These are phyloP conservation scores for Millerago galiae DNA, from an alignment of 805 yeast species.

Conservation along the genomic window DNA sequence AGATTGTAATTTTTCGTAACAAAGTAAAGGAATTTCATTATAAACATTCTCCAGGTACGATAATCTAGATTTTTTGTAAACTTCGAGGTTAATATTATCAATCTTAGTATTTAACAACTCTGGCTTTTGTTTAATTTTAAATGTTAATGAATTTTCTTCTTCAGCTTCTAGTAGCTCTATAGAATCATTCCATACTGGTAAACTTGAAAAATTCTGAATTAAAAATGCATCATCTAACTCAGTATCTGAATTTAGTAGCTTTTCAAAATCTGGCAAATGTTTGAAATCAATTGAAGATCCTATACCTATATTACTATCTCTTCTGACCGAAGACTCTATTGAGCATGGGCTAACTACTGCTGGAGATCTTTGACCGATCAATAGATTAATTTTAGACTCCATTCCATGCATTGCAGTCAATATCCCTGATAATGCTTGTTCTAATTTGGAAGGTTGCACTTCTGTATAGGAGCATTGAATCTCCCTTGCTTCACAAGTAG, in stretches of 20 bases:
- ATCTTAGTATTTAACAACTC: neutral
- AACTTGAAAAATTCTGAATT: too few species aligned
- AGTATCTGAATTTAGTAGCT: too few species aligned
- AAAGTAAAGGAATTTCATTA: neutral
- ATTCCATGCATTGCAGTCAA: neutral
- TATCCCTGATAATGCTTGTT: neutral
- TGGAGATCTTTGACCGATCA: neutral
- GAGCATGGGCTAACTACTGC: neutral
- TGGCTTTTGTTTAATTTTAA: neutral
- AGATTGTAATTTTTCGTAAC: neutral
- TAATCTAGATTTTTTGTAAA: slow-evolving; percentile 4
- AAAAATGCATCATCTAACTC: too few species aligned
- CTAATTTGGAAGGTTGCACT: neutral
- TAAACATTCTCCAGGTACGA: slow-evolving; percentile 4
- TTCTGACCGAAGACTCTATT: too few species aligned
- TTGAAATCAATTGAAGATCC: too few species aligned
- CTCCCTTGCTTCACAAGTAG: neutral
- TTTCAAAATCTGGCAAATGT: too few species aligned
- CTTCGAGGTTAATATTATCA: neutral
- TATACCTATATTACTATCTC: too few species aligned
- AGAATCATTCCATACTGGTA: too few species aligned
- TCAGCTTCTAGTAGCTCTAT: neutral
- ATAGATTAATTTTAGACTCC: neutral
- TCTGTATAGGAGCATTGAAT: neutral
- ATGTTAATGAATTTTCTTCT: neutral